Base-by-base conservation (phyloP, 306 rosid species). In the Macrotyloma uniflorum region DNA sequence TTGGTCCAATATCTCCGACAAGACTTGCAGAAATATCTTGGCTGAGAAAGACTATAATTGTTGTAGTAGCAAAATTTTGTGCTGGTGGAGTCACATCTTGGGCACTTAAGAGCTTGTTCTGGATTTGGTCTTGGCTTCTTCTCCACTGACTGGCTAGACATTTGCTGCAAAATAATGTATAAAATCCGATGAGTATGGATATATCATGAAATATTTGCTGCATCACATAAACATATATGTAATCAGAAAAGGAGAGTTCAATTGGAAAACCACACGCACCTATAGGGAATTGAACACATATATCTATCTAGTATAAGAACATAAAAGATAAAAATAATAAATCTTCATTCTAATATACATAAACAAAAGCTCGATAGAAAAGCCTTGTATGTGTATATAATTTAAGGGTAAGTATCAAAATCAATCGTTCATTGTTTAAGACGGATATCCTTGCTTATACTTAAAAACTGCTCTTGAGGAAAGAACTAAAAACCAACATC, bases 21-120 rank as follows among this genome's bases (percentile, higher is more conserved):
- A 7, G 98, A 88, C 66, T 95, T 95, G 90, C 98, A 95, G 83
- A 95, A 93, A 76, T 91, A 95, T 77, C 99, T 90, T 3, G 99
- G 98, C 78, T 95, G 99, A 2, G 98, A 59, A 50, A 95, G 93
- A 33, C 98, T 92, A 79, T 95, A 95, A 81, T 95, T 95, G 89
- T 95, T 93, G 91, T 95, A 95, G 93, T 93, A 95, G 55, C 99
- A 95, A 82, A 95, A 93, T 46, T 95, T 95, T 73, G 99, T 95
- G 93, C 90, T 93, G 22, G 88, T 72, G 2, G 99, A 95, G 40
- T 95, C 97, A 64, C 99, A 93, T 79, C 98, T 88, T 14, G 99
- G 99, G 70, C 99, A 95, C 49, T 89, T 91, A 38, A 82, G 81
- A n/a, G 94, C 96, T 69, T 92, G 91, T 49, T 95, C 97, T 46